Conservation (phyloP, 2,329 filamentous ascomycete species). For the Aspergillus vadensis region DNA sequence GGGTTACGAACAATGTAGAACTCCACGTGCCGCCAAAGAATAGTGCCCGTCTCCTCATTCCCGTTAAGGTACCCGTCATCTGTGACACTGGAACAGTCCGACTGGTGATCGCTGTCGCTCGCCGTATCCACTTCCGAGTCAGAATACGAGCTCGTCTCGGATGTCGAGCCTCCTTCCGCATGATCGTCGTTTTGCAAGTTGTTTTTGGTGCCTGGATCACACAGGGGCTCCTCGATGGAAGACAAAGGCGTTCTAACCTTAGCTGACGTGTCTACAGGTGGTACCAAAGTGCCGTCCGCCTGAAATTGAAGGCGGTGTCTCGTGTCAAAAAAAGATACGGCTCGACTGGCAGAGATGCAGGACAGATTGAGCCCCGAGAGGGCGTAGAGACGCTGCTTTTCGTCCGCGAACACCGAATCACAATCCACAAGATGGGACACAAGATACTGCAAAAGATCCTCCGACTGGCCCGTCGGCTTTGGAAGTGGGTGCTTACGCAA, state of each 20-base stretch:
- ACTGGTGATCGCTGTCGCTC: constrained; percentile 14
- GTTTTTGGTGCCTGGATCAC: too few species aligned
- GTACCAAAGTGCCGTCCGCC: too few species aligned
- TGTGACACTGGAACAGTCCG: constrained; percentile 18
- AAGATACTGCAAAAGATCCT: constrained; percentile 19
- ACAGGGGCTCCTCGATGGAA: too few species aligned
- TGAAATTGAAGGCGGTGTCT: background rate
- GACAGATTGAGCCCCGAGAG: constrained; percentile 19
- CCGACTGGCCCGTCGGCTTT: constrained; percentile 15
- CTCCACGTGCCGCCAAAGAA: constrained; percentile 23
- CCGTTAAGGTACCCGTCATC: constrained; percentile 25
- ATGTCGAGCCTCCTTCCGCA: too few species aligned
- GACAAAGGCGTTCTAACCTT: too few species aligned
- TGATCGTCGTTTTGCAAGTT: background rate
- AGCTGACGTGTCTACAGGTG: too few species aligned
- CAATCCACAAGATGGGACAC: constrained; percentile 15
- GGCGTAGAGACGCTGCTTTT: constrained; percentile 20
- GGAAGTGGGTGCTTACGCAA: constrained; percentile 13
- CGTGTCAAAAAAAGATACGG: constrained; percentile 24
- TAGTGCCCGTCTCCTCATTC: constrained; percentile 19
- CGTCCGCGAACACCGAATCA: constrained; percentile 20
- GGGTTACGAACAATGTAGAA: constrained; percentile 26
- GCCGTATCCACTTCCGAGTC: constrained; percentile 1
- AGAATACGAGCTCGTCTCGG: background rate
- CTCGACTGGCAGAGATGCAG: constrained; percentile 17